Percentiles rank a stretch among this genome's conserved stretches.
phyloP scores from a whole-genome alignment of 257 asterid genomes.

The Petunia secreta region DNA sequence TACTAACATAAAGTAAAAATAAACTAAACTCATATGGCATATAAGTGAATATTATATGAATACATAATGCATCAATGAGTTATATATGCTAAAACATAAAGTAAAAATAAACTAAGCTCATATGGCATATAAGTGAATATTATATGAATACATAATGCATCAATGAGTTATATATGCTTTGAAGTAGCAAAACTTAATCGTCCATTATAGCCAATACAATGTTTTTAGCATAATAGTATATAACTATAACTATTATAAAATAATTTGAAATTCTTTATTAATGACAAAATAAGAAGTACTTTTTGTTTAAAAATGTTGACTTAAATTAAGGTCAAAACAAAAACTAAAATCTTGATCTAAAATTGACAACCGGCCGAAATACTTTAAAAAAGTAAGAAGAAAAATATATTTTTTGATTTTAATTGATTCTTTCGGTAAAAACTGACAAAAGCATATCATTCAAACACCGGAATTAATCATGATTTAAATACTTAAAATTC shows the following conservation, averaged over 20 bases:
- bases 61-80: no score
- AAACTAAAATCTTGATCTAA: not conserved
- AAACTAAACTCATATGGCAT: no score
- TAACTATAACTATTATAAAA: not conserved
- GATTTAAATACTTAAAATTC: slow-evolving; percentile 10
- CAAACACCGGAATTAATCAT: not conserved
- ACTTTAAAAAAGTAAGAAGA: not conserved
- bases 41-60: no score
- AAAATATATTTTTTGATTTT: no score
- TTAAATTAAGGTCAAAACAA: not conserved
- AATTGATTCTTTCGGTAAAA: slow-evolving; percentile 14
- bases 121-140: no score
- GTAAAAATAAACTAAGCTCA: no score
- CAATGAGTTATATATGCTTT: not conserved
- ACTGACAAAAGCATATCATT: not conserved
- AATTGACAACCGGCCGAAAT: not conserved
- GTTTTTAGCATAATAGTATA: not conserved
- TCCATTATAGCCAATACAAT: not conserved
- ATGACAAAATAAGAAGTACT: not conserved
- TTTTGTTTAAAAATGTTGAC: not conserved
- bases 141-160: no score
- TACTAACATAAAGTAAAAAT: no score
- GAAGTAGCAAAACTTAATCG: not conserved
- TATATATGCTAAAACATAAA: no score
- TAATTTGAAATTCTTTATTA: not conserved